These are phyloP conservation scores for Narthecium ossifragum DNA, from an alignment of 106 monocot species.

Conservation along the genomic window DNA sequence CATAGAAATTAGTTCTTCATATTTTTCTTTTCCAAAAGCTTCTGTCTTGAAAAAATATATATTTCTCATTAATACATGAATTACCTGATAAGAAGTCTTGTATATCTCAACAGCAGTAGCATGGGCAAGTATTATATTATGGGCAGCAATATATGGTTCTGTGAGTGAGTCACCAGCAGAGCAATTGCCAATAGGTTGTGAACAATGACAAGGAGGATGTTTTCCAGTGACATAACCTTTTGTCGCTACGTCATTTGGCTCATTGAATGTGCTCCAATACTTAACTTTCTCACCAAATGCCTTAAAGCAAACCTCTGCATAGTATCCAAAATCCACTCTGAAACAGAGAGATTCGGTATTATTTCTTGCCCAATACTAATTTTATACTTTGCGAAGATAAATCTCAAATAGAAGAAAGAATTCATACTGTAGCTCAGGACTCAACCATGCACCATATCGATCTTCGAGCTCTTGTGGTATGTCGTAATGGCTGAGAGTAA, in stretches of 20 bases:
- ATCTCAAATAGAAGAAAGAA: background rate
- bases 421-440: slow-evolving; percentile 47
- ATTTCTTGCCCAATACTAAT: background rate
- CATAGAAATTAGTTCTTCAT: background rate
- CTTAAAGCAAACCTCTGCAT: slow-evolving; percentile 47
- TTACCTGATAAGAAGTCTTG: slow-evolving; percentile 40
- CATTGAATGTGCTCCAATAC: slow-evolving; percentile 52
- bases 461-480: slow-evolving; percentile 48
- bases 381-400: background rate
- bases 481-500: slow-evolving; percentile 43
- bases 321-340: slow-evolving; percentile 48
- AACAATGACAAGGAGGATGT: slow-evolving; percentile 44
- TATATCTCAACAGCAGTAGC: slow-evolving; percentile 35
- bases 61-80: background rate
- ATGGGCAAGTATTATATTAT: slow-evolving; percentile 42
- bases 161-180: slow-evolving; percentile 20
- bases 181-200: slow-evolving; percentile 24
- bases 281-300: slow-evolving; percentile 51
- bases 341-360: background rate
- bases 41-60: too few relatives aligned
- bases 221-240: slow-evolving; percentile 30
- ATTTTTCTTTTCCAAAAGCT: background rate
- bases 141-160: slow-evolving; percentile 40
- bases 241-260: slow-evolving; percentile 33
- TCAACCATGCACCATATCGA: slow-evolving; percentile 39